Conservation (phyloP, 208 protist genomes). For the Crithidia expoeki region DNA sequence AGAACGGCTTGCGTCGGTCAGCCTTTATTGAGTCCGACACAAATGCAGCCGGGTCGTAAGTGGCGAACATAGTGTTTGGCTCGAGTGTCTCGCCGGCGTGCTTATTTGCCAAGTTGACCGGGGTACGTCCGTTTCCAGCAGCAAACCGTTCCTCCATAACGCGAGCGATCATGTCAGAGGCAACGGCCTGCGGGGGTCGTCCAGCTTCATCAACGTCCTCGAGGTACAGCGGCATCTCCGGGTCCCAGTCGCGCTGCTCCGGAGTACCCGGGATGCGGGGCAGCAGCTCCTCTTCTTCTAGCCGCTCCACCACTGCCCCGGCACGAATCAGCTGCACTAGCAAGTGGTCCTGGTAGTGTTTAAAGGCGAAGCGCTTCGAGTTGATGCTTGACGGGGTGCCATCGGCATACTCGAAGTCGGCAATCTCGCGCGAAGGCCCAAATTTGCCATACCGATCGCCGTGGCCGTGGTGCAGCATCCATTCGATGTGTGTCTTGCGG, state of each 20-base stretch:
- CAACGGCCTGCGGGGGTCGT: slow-evolving; percentile 38
- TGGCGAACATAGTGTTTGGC: slow-evolving; percentile 86
- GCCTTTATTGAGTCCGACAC: slow-evolving; percentile 50
- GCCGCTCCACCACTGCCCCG: slow-evolving; percentile 76
- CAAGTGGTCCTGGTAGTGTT: slow-evolving; percentile 89
- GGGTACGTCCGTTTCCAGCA: slow-evolving; percentile 36
- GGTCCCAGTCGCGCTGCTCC: slow-evolving; percentile 90
- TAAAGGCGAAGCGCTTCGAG: slow-evolving; percentile 71
- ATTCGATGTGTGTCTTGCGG: slow-evolving; percentile 89
- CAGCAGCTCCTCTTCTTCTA: slow-evolving; percentile 61
- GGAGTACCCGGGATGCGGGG: slow-evolving; percentile 78
- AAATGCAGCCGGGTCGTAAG: slow-evolving; percentile 78
- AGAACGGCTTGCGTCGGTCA: slow-evolving; percentile 63
- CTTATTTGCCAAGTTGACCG: slow-evolving; percentile 60
- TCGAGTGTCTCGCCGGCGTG: slow-evolving; percentile 74
- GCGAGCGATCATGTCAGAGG: slow-evolving; percentile 37
- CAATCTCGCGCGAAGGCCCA: slow-evolving; percentile 77
- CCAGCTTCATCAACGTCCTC: slow-evolving; percentile 87
- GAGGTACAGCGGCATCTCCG: slow-evolving; percentile 85
- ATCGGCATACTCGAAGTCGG: slow-evolving; percentile 87
- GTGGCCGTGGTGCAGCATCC: slow-evolving; percentile 83
- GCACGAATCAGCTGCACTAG: slow-evolving; percentile 89
- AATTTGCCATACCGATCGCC: slow-evolving; percentile 69
- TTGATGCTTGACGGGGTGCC: slow-evolving; percentile 79
- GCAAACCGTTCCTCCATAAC: slow-evolving; percentile 67